Conservation (phyloP, 2,329 filamentous ascomycete species). For the Aciculosporium take region DNA sequence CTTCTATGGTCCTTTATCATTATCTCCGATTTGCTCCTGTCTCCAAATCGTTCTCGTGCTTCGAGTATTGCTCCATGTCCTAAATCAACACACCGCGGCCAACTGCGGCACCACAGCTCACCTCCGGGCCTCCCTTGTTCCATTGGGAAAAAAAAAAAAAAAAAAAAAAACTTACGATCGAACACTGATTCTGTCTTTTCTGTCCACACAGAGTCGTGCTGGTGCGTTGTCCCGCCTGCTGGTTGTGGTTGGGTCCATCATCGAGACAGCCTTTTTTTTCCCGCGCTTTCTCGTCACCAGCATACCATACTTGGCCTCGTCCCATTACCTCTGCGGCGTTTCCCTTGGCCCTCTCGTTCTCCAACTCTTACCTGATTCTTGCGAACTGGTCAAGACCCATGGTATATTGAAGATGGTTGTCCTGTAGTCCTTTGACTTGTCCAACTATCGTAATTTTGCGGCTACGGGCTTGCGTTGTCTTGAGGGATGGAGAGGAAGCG, state of each 20-base stretch:
- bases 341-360: background rate
- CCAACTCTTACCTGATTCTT: background rate
- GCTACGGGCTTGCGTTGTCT: background rate
- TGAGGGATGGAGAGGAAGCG: slow-evolving; percentile 47
- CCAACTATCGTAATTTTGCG: background rate
- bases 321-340: background rate
- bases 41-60: background rate
- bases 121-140: too few relatives aligned
- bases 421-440: slow-evolving; percentile 7
- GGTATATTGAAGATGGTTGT: slow-evolving; percentile 18
- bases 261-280: background rate
- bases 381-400: slow-evolving; percentile 10
- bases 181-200: too few relatives aligned
- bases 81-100: background rate
- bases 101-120: background rate
- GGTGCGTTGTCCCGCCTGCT: too few relatives aligned
- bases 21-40: background rate
- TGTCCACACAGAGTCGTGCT: background rate
- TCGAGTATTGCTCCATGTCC: background rate
- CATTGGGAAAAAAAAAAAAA: too few relatives aligned
- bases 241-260: too few relatives aligned
- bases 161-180: too few relatives aligned
- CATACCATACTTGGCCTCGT: background rate
- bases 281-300: background rate
- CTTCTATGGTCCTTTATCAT: too few relatives aligned